Base-by-base conservation (phyloP, 441 rosid species). In the Adansonia gregorii region DNA sequence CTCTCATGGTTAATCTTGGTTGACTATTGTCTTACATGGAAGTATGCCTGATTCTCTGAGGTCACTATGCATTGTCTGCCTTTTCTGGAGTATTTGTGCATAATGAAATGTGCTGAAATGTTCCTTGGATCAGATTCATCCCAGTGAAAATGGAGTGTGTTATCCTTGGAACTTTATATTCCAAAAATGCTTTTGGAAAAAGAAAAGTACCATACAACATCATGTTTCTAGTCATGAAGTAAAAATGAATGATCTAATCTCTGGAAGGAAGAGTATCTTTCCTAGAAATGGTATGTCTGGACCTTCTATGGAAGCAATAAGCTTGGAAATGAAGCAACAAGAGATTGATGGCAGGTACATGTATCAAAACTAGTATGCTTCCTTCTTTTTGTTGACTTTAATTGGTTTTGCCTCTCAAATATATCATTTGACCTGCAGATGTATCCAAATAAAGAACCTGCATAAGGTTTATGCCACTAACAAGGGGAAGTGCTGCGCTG, bases 321-420 rank as follows among this genome's bases (percentile, higher is more conserved):
- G 93, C 86, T 87, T 94, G 89, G 99, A 97, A 77, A 97, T 97
- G 99, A 93, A 95, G 87, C 99, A 93, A 83, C 98, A 89, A 82
- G 99, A 93, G 85, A 90, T 90, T 76, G 99, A 97, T 81, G 89
- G 89, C 77, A 89, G 98, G 99, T 92, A 86, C 58, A 56, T 78
- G 74, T 71, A 35, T 67, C 68, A 59, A 76, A 61, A 75, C 73
- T 66, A 76, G 60, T 51, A 54, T 61, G 75, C 19, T 17, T n/a
- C 56, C 48, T 52, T 77, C 77, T 35, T 79, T 31, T 31, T 2
- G 61, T 52, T 67, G 22, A 10, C 45, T 35, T 78, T 82, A 76
- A 59, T 78, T 54, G n/a, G 35, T 72, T 67, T 70, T 75, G 78
- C 79, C 68, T 17, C 74, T 67, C 72, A 67, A 9, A 55, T 69